These are phyloP conservation scores for Trichopus zeylanicus DNA, from an alignment of 116 monocot species.

Conservation along the genomic window DNA sequence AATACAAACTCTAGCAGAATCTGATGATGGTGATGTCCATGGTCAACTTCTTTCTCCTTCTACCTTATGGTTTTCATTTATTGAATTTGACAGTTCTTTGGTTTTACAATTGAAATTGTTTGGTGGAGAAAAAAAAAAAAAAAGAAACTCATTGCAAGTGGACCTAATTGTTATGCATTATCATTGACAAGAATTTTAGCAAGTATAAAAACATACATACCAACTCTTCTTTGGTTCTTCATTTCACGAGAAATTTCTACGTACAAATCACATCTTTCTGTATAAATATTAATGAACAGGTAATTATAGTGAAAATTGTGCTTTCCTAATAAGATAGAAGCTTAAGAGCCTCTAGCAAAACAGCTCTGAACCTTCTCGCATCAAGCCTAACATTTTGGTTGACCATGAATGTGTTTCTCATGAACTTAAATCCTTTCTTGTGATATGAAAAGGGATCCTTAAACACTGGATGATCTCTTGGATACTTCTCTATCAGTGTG, in stretches of 20 bases:
- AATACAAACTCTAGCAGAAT: neutral
- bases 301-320: too few relatives aligned
- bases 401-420: constrained; percentile 35
- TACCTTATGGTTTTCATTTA: too few relatives aligned
- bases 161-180: too few relatives aligned
- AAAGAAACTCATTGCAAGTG: neutral
- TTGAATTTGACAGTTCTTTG: too few relatives aligned
- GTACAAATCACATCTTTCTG: too few relatives aligned
- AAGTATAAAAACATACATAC: too few relatives aligned
- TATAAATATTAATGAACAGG: too few relatives aligned
- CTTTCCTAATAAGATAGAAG: too few relatives aligned
- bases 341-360: constrained; percentile 36
- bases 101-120: neutral
- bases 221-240: too few relatives aligned
- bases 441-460: constrained; percentile 29
- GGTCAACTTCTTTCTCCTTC: neutral
- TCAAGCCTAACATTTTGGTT: constrained; percentile 54
- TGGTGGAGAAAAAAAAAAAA: neutral
- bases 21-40: neutral
- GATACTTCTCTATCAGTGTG: constrained; percentile 29
- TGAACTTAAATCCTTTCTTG: constrained; percentile 14
- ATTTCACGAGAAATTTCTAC: too few relatives aligned
- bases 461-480: constrained; percentile 41
- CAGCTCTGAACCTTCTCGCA: constrained; percentile 33
- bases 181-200: too few relatives aligned